Conservation (phyloP, 2,329 filamentous ascomycete genomes). For the Ophiognomonia clavigignenti-juglandacearum region DNA sequence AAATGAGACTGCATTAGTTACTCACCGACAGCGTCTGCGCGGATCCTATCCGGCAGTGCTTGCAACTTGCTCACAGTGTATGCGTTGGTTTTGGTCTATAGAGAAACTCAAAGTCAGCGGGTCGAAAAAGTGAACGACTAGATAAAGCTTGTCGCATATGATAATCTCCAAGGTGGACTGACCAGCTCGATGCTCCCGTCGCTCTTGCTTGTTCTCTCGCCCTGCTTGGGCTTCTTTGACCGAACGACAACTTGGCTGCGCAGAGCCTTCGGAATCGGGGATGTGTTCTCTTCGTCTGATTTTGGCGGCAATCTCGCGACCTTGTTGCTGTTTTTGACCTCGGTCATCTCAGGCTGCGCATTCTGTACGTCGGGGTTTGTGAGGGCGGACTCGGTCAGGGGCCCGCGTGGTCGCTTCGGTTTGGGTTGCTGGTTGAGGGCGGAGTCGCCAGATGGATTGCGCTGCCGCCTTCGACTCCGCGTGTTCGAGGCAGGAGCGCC, state of each 20-base stretch:
- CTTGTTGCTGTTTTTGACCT: slow-evolving; percentile 52
- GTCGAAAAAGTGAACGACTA: not conserved
- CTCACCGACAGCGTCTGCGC: slow-evolving; percentile 61
- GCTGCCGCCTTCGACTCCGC: slow-evolving; percentile 57
- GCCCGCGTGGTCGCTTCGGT: slow-evolving; percentile 57
- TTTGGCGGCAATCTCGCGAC: slow-evolving; percentile 35
- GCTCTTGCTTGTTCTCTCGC: slow-evolving; percentile 59
- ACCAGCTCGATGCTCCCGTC: slow-evolving; percentile 65
- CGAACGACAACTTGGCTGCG: slow-evolving; percentile 52
- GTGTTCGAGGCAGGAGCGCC: slow-evolving; percentile 52
- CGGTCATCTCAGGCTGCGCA: slow-evolving; percentile 45
- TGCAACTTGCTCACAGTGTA: slow-evolving; percentile 84
- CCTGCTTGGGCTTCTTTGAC: slow-evolving; percentile 58
- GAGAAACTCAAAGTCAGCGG: slow-evolving; percentile 20
- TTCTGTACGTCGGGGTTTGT: slow-evolving; percentile 40
- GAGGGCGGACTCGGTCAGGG: slow-evolving; percentile 53
- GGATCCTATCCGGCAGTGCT: slow-evolving; percentile 73
- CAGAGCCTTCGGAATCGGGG: slow-evolving; percentile 18
- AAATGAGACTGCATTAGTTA: slow-evolving; percentile 16
- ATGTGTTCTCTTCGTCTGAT: slow-evolving; percentile 41
- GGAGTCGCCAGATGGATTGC: slow-evolving; percentile 49
- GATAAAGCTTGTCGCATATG: not conserved
- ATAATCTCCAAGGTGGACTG: slow-evolving; percentile 24
- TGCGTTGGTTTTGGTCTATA: slow-evolving; percentile 74
- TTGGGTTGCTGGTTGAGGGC: slow-evolving; percentile 53